These are phyloP conservation scores for Henningerozyma blattae DNA, from an alignment of 805 yeast species.

Conservation along the genomic window DNA sequence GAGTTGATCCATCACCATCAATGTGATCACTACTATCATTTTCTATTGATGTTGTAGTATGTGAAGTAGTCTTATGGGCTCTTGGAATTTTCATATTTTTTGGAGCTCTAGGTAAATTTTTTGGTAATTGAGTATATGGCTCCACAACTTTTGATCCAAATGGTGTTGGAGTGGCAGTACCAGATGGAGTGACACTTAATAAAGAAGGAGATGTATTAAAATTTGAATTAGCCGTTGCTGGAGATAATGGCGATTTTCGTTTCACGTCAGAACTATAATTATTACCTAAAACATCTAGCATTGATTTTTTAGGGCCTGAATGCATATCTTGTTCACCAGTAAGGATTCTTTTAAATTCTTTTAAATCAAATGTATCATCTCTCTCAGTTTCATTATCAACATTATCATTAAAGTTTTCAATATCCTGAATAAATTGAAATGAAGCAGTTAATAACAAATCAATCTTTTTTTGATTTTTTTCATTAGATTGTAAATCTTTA, in stretches of 20 bases:
- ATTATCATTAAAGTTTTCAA: conserved; percentile 12
- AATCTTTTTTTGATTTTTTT: conserved; percentile 5
- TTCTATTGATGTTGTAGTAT: neutral
- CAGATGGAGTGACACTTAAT: too few species aligned
- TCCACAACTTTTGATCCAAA: too few species aligned
- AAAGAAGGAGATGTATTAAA: neutral
- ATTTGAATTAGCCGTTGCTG: neutral
- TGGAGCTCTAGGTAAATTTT: neutral
- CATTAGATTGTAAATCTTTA: neutral
- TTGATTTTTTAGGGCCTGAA: conserved; percentile 8
- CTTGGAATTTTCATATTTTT: neutral
- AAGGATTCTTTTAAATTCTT: conserved; percentile 14
- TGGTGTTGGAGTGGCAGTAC: too few species aligned
- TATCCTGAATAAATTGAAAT: conserved; percentile 10
- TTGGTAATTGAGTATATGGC: too few species aligned
- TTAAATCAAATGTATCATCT: conserved; percentile 6
- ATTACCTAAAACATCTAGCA: conserved; percentile 13
- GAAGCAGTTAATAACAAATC: conserved; percentile 16
- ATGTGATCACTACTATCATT: neutral
- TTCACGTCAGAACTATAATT: conserved; percentile 1
- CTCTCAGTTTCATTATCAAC: conserved; percentile 7
- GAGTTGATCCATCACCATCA: neutral
- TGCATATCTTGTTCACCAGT: conserved; percentile 15
- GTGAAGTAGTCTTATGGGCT: conserved; percentile 1
- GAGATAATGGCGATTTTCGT: neutral